Percentiles rank a stretch among this genome's conserved stretches.
These are phyloP conservation scores for Huntiella decipiens DNA, from an alignment of 2,329 filamentous ascomycete genomes.

Conservation along the genomic window DNA sequence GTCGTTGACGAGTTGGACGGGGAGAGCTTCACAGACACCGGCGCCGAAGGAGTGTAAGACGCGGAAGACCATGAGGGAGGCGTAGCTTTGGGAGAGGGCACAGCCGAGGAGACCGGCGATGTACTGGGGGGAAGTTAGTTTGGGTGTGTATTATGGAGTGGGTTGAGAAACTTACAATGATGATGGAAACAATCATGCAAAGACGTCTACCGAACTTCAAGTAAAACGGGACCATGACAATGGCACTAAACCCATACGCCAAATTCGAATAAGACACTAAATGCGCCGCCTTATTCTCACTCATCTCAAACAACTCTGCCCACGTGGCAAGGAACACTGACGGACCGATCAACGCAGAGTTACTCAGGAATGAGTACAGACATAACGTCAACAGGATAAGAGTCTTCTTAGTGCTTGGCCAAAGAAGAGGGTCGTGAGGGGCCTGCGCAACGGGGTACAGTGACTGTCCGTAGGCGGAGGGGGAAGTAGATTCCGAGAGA, in stretches of 20 bases:
- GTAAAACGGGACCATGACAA: constrained; percentile 38
- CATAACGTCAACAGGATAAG: constrained; percentile 28
- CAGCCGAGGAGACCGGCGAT: constrained; percentile 22
- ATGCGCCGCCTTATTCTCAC: constrained; percentile 30
- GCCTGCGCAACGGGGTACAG: constrained; percentile 41
- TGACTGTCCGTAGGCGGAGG: constrained; percentile 39
- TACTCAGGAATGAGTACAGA: constrained; percentile 15
- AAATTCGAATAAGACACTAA: constrained; percentile 42
- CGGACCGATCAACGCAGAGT: constrained; percentile 30
- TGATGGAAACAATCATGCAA: constrained; percentile 23
- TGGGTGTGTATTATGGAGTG: background rate
- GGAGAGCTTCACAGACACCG: constrained; percentile 26
- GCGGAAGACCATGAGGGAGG: constrained; percentile 22
- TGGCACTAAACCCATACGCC: constrained; percentile 35
- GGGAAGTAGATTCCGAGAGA: constrained; percentile 35
- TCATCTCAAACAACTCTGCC: constrained; percentile 30
- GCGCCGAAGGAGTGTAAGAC: constrained; percentile 23
- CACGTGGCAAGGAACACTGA: constrained; percentile 39
- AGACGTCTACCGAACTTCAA: constrained; percentile 27
- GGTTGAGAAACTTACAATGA: constrained; percentile 16
- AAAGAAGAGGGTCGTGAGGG: constrained; percentile 42
- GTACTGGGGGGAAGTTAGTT: constrained; percentile 16
- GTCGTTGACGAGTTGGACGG: constrained; percentile 26
- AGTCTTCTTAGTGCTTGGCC: constrained; percentile 35
- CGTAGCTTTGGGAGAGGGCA: constrained; percentile 20